Base-by-base conservation (phyloP, 2,329 filamentous ascomycete species). In the Pyricularia sp. region DNA sequence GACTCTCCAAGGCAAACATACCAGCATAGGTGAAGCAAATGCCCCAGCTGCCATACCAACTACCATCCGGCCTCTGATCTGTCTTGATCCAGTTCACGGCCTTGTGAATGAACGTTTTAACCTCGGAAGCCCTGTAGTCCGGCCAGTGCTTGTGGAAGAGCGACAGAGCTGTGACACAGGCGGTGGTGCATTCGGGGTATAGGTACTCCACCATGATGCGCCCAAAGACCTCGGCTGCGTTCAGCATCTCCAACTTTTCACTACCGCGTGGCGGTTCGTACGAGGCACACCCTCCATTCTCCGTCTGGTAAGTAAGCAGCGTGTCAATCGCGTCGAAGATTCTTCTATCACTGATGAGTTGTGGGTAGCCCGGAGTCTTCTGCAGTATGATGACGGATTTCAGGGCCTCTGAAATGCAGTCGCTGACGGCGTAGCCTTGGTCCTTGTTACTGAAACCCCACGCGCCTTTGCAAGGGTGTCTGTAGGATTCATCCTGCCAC, bases 121-220 rank as follows among this genome's bases (percentile, higher is more conserved):
- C 94, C 70, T 98, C 94, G 0, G 85, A 78, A 0, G 86, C 77
- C 66, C 94, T 87, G 78, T 99, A 97, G 31, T 90, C 82, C 0
- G 94, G 93, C 83, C 93, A 96, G 77, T 92, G 85, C 74, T 90
- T 85, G 72, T 87, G 86, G 82, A 98, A 98, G 1, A 94, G 83
- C 4, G 90, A 91, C 25, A 99, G 83, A 0, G 92, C 93, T 1
- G 92, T 97, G 3, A 99, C 91, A 33, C 93, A 93, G 0, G 95
- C 94, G 2, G 95, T 98, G 0, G 95, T 99, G 82, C 95, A 99
- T 79, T 99, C 95, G 0, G 94, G 93, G 76, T 99, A 98, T 77
- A 97, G 93, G 78, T 99, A 99, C 76, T 98, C 94, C 68, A 99
- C 90, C 95, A 99, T 99, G 80, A 99, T 99, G 25, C 90, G 87